Conservation (phyloP, 2,329 filamentous ascomycete species). For the Thielaviopsis punctulata region DNA sequence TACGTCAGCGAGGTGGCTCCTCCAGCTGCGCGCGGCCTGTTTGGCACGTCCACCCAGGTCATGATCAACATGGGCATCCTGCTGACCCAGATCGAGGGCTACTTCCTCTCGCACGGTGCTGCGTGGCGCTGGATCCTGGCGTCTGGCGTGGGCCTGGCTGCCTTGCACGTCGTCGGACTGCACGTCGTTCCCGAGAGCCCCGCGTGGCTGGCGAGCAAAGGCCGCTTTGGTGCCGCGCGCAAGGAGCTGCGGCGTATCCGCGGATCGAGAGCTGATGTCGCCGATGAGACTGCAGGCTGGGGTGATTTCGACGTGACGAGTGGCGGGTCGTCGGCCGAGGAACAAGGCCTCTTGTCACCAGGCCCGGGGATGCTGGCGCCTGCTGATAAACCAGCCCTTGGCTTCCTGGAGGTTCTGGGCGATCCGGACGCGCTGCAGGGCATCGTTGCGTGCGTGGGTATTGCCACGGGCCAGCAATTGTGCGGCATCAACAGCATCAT, state of each 20-base stretch:
- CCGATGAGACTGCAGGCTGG: slow-evolving; percentile 53
- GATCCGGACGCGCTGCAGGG: slow-evolving; percentile 54
- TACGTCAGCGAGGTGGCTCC: slow-evolving; percentile 90
- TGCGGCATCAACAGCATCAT: slow-evolving; percentile 93
- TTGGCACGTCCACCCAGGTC: slow-evolving; percentile 73
- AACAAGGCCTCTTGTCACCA: slow-evolving; percentile 46
- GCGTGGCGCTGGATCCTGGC: slow-evolving; percentile 75
- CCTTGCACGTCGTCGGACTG: slow-evolving; percentile 52
- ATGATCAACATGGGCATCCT: slow-evolving; percentile 88
- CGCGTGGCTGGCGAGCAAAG: slow-evolving; percentile 62
- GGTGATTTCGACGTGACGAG: slow-evolving; percentile 18
- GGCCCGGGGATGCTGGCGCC: not conserved
- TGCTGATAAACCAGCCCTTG: slow-evolving; percentile 23
- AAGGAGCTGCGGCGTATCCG: slow-evolving; percentile 58
- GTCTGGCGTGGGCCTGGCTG: slow-evolving; percentile 50
- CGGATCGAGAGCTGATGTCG: slow-evolving; percentile 49
- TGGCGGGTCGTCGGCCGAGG: slow-evolving; percentile 36
- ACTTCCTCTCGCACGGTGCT: slow-evolving; percentile 64
- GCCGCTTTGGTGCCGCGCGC: slow-evolving; percentile 42
- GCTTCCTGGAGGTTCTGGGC: slow-evolving; percentile 47
- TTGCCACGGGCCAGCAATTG: slow-evolving; percentile 87
- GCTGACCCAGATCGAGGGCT: slow-evolving; percentile 65
- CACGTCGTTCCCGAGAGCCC: slow-evolving; percentile 73
- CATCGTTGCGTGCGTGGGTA: slow-evolving; percentile 67
- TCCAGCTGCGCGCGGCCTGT: slow-evolving; percentile 55